Evolutionary conservation across 306 rosid genomes (phyloP).

Genomic region (Astragalus membranaceus): DNA sequence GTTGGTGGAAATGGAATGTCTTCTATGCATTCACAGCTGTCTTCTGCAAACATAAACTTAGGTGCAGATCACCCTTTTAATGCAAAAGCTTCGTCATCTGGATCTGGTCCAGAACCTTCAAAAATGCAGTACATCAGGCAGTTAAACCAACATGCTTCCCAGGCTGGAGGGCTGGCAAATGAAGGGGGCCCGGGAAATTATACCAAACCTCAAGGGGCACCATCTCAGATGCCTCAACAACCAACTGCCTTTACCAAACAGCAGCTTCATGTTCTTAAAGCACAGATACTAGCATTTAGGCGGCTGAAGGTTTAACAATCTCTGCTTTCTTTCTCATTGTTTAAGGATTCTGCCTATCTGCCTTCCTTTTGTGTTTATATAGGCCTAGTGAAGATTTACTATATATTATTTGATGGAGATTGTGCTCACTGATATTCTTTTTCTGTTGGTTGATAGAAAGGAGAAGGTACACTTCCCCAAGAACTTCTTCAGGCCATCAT

Average conservation of each 20-base stretch:
- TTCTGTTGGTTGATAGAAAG: conserved; percentile 62
- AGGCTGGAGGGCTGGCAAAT: conserved; percentile 43
- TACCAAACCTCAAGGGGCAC: conserved; percentile 41
- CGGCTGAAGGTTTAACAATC: conserved; percentile 69
- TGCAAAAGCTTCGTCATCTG: conserved; percentile 38
- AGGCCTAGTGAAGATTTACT: neutral
- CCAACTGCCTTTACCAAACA: conserved; percentile 67
- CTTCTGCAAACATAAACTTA: conserved; percentile 49
- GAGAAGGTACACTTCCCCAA: conserved; percentile 85
- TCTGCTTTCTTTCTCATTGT: conserved; percentile 18
- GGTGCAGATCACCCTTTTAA: conserved; percentile 48
- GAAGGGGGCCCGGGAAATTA: conserved; percentile 52
- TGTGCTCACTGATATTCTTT: conserved; percentile 24
- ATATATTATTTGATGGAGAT: conserved; percentile 14
- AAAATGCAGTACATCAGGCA: conserved; percentile 58
- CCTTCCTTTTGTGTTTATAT: conserved; percentile 3
- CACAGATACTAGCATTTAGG: conserved; percentile 94
- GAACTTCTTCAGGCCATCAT: conserved; percentile 83
- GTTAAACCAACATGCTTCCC: conserved; percentile 57
- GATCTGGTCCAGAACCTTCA: conserved; percentile 47
- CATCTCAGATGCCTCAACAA: conserved; percentile 57
- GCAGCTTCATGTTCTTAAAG: conserved; percentile 93
- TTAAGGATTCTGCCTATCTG: neutral
- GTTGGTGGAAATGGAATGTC: conserved; percentile 66
- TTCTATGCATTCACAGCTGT: conserved; percentile 49